Evolutionary conservation across 2,329 filamentous ascomycete species (phyloP), one percentile per base, ranked within the genome.

Genomic region (Fonsecaea nubica): DNA sequence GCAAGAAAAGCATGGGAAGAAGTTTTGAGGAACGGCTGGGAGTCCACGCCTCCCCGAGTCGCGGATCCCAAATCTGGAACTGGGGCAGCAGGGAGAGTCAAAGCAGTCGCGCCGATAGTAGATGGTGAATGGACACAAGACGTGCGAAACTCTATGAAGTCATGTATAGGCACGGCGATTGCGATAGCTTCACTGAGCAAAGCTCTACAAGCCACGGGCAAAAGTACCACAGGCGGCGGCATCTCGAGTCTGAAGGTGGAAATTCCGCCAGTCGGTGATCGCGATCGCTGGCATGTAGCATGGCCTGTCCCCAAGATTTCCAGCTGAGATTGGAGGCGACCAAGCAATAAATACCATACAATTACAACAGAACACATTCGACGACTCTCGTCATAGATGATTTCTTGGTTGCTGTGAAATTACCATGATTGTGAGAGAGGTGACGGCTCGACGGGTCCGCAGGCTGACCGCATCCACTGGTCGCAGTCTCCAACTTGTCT

Each of bases 91-190:
- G 38, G 25, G 36, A 25, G 33, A 13, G n/a, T 5, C 32, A 18
- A 50, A n/a, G 5, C 60, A 9, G 4, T 25, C 12, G 53, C 72
- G 4, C 80, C 81, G n/a, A 86, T 67, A 77, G 84, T 76, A 53
- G 84, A 90, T 71, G 85, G 84, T 10, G 84, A 86, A 63, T 93
- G 90, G 89, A 75, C 84, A 18, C 80, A 79, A 25, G 82, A 86
- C 25, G 80, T 85, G 10, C 89, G 87, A 75, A 83, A 86, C 67
- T 85, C 84, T 9, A 81, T 91, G 72, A 88, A 87, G 73, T 87
- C 90, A n/a, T 90, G 88, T 71, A 92, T 93, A 67, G 87, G 87
- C 8, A 83, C 89, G 0, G 87, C 87, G 5, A 85, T 93, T 69
- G 86, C 88, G 0, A 84, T 92, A 52, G 83, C 84, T 30, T 82